A percentile compares a stretch with the other conserved stretches of the same genome.
Evolutionary conservation across 331 rosid species (phyloP).

Genomic region (Arachis monticola): DNA sequence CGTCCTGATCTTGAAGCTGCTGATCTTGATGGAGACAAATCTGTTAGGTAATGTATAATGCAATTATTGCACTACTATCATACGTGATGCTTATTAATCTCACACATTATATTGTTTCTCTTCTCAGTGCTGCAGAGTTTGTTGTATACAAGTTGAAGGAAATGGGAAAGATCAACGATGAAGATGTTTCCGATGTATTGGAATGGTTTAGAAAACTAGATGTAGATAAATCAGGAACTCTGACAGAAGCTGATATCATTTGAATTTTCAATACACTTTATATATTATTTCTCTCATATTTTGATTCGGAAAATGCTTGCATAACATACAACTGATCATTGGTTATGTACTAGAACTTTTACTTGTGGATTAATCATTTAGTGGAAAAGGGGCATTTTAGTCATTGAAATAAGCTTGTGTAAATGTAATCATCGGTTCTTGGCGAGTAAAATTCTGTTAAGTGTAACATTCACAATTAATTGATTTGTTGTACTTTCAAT

Average conservation of each 20-base stretch:
- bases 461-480: too few species aligned
- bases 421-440: not conserved
- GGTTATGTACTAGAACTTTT: too few species aligned
- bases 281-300: too few species aligned
- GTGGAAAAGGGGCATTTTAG: slow-evolving; percentile 32
- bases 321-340: too few species aligned
- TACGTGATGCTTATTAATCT: slow-evolving; percentile 26
- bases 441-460: too few species aligned
- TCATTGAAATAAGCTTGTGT: slow-evolving; percentile 27
- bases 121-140: slow-evolving; percentile 72
- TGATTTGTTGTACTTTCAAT: too few species aligned
- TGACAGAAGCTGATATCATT: slow-evolving; percentile 72
- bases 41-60: slow-evolving; percentile 54
- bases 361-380: too few species aligned
- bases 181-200: slow-evolving; percentile 63
- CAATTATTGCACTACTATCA: too few species aligned
- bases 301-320: too few species aligned
- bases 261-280: too few species aligned
- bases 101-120: slow-evolving; percentile 28
- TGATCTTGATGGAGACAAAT: slow-evolving; percentile 80
- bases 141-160: slow-evolving; percentile 79
- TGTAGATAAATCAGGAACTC: slow-evolving; percentile 69
- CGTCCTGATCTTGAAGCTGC: slow-evolving; percentile 76
- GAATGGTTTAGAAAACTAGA: slow-evolving; percentile 68
- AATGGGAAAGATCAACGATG: slow-evolving; percentile 74